These are phyloP conservation scores for Candida nanaspora DNA, from an alignment of 805 yeast genomes.

Conservation along the genomic window DNA sequence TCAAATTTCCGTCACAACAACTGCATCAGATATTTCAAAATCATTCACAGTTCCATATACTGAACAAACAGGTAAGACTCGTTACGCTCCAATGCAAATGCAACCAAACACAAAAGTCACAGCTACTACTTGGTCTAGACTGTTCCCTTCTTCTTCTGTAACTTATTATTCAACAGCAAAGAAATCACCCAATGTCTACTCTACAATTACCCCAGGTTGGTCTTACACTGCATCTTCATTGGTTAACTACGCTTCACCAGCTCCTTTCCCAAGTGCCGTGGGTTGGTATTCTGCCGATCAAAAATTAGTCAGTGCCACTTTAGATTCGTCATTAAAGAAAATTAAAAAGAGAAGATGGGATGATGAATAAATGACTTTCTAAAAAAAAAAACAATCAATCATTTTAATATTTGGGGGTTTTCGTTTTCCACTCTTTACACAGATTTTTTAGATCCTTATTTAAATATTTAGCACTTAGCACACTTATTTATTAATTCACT, in stretches of 20 bases:
- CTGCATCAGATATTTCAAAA: slow-evolving; percentile 34
- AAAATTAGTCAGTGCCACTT: slow-evolving; percentile 32
- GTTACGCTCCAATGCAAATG: slow-evolving; percentile 89
- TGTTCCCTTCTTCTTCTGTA: slow-evolving; percentile 62
- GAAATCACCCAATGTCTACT: slow-evolving; percentile 34
- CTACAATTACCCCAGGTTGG: slow-evolving; percentile 88
- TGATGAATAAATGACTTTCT: slow-evolving; percentile 16
- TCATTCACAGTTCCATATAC: slow-evolving; percentile 70
- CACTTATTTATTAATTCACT: background rate
- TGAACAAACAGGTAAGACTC: slow-evolving; percentile 66
- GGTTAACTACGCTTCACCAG: slow-evolving; percentile 65
- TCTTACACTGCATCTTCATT: slow-evolving; percentile 56
- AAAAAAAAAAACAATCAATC: too few relatives aligned
- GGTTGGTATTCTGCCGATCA: slow-evolving; percentile 61
- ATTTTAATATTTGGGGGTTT: too few relatives aligned
- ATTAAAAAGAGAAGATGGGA: slow-evolving; percentile 26
- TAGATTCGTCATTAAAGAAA: slow-evolving; percentile 15
- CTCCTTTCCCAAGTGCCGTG: slow-evolving; percentile 55
- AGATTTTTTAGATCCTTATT: too few relatives aligned
- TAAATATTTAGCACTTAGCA: too few relatives aligned
- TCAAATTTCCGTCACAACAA: slow-evolving; percentile 30
- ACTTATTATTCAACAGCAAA: slow-evolving; percentile 46
- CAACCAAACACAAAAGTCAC: slow-evolving; percentile 77
- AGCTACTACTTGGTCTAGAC: slow-evolving; percentile 55
- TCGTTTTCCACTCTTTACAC: too few relatives aligned